A percentile compares a stretch with the other conserved stretches of the same genome.
Evolutionary conservation across 169 alveolate genomes (phyloP).

Genomic region (Plasmodium vinckei): DNA sequence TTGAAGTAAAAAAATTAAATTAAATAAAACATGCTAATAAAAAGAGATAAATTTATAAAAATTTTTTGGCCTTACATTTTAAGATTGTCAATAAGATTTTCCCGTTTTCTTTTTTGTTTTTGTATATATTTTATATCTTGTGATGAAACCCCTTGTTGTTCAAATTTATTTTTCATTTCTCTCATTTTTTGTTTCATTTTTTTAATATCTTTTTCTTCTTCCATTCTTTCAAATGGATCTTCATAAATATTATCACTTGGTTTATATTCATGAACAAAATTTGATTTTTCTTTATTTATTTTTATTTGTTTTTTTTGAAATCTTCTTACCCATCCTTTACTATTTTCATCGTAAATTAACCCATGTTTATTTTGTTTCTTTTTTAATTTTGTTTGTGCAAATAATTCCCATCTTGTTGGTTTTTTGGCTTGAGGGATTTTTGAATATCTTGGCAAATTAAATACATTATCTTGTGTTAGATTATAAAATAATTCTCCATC

Average conservation of each 20-base stretch:
- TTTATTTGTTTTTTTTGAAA: constrained; percentile 57
- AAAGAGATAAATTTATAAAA: not conserved
- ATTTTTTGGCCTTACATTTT: constrained; percentile 32
- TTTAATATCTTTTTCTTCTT: constrained; percentile 61
- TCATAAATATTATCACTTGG: constrained; percentile 36
- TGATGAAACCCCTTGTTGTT: constrained; percentile 42
- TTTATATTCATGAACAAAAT: constrained; percentile 51
- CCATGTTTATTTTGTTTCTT: constrained; percentile 47
- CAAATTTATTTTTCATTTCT: constrained; percentile 57
- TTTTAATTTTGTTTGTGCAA: constrained; percentile 24
- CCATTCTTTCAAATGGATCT: constrained; percentile 44
- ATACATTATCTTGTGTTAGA: constrained; percentile 19
- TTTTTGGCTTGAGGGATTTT: constrained; percentile 44
- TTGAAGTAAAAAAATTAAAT: not conserved
- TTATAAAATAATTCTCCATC: constrained; percentile 7
- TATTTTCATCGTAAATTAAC: constrained; percentile 19
- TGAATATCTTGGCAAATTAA: constrained; percentile 48
- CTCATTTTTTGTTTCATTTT: constrained; percentile 61
- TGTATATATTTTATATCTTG: constrained; percentile 44
- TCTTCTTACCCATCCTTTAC: constrained; percentile 61
- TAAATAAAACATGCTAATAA: not conserved
- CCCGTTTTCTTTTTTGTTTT: constrained; percentile 43
- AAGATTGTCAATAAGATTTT: constrained; percentile 30
- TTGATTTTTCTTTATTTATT: constrained; percentile 31
- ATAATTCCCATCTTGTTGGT: constrained; percentile 43